Conservation (phyloP, 2,329 filamentous ascomycete genomes). For the Talaromyces verruculosus region DNA sequence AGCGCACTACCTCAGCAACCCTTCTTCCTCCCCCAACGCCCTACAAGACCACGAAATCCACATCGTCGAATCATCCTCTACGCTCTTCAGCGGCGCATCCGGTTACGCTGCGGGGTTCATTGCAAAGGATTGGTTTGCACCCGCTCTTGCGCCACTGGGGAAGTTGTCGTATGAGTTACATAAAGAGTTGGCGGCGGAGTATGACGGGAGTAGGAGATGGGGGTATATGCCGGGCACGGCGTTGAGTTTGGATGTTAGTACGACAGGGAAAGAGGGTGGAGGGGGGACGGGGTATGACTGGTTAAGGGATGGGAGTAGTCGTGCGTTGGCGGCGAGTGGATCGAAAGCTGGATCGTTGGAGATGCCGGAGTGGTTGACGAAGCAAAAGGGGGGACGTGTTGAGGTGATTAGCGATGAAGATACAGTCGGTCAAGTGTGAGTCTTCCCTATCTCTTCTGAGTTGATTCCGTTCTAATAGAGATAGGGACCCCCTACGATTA, state of each 20-base stretch:
- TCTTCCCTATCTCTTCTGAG: conserved; percentile 22
- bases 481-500: conserved; percentile 64
- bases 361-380: conserved; percentile 61
- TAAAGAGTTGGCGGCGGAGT: conserved; percentile 58
- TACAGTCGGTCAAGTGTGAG: conserved; percentile 65
- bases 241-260: conserved; percentile 52
- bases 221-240: conserved; percentile 61
- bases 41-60: conserved; percentile 48
- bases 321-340: conserved; percentile 55
- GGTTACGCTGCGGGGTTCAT: conserved; percentile 74
- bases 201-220: conserved; percentile 60
- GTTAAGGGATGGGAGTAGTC: conserved; percentile 63
- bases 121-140: conserved; percentile 69
- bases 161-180: conserved; percentile 70
- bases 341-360: conserved; percentile 29
- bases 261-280: conserved; percentile 29
- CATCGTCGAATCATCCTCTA: conserved; percentile 57
- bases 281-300: conserved; percentile 61
- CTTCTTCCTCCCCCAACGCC: conserved; percentile 29
- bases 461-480: background rate
- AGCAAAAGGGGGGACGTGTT: conserved; percentile 55
- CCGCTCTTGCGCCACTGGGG: conserved; percentile 59
- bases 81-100: conserved; percentile 71
- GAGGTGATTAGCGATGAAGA: conserved; percentile 62
- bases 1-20: conserved; percentile 66